Base-by-base conservation (phyloP, 2,329 filamentous ascomycete species). In the Biscogniauxia marginata region DNA sequence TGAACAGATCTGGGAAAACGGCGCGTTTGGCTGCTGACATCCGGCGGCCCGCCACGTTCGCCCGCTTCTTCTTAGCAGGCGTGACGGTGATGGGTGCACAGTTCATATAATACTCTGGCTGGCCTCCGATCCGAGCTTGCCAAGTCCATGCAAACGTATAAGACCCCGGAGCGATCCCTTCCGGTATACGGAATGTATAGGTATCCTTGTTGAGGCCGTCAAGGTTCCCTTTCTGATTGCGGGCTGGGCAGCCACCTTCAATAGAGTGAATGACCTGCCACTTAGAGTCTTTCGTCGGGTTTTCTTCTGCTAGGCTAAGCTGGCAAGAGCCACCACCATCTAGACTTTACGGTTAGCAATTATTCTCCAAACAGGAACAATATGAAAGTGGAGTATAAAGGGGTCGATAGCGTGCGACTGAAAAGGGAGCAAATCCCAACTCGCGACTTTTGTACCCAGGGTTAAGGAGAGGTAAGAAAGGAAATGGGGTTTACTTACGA, bases 51-150 rank as follows among this genome's bases (percentile, higher is more conserved):
- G 52, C 50, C 3, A 20, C 52, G 7, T 50, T 50, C 50, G 48
- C 57, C n/a, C 59, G 54, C 52, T 64, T 64, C 18, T 57, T 54
- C 8, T 62, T 56, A 3, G 55, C 52, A 0, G 59, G 50, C 16
- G 76, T 75, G 43, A 91, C 77, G 2, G 78, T 79, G 54, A 90
- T 73, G 0, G 86, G 84, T 1, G 84, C 85, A 61, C 89, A 92
- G 73, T 91, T 89, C 86, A 89, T 88, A 74, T 91, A 91, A 73
- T 89, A 85, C 67, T 92, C 89, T 2, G 87, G 83, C 67, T 89
- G 86, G 0, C 88, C 89, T 16, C 89, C 68, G 46, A 85, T 87
- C 0, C 67, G 58, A 57, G 90, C 89, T 66, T 88, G 79, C 89
- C 89, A 92, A 4, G 86, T 87, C 88, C 88, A 92, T 1, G 85